phyloP scores from a whole-genome alignment of 139 green algal species.

The Coelastrella sp. region DNA sequence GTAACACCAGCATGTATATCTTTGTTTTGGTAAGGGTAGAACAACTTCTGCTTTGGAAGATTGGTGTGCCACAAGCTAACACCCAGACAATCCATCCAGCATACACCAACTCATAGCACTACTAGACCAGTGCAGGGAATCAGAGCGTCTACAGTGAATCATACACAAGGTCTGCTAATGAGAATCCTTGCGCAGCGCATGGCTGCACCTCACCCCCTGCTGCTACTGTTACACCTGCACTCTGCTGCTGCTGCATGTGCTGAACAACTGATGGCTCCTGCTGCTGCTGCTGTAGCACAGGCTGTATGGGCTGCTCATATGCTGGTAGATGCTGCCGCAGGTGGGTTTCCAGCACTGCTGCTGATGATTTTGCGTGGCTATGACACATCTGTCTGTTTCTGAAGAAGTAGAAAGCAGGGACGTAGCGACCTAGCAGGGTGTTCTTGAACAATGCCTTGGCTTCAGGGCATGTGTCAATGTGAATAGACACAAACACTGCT shows the following conservation, averaged over 20 bases:
- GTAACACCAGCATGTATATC: too few relatives aligned
- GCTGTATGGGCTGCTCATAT: conserved; percentile 26
- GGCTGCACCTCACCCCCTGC: background rate
- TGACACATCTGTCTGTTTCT: background rate
- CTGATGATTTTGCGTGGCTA: conserved; percentile 27
- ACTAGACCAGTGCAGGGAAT: too few relatives aligned
- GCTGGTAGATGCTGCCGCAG: background rate
- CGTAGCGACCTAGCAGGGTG: conserved; percentile 10
- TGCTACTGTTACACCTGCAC: background rate
- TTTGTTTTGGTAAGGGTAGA: too few relatives aligned
- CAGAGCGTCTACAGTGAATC: background rate
- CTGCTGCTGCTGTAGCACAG: conserved; percentile 15
- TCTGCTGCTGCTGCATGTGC: background rate
- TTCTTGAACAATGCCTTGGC: conserved; percentile 1
- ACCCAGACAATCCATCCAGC: background rate
- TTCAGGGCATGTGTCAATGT: background rate
- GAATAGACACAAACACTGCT: background rate
- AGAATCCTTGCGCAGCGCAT: background rate
- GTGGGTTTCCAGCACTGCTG: conserved; percentile 5
- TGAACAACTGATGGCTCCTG: too few relatives aligned
- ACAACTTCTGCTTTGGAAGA: too few relatives aligned
- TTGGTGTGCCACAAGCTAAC: background rate
- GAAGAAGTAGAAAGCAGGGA: conserved; percentile 26
- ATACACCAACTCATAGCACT: background rate
- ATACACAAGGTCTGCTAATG: background rate